Evolutionary conservation across 805 yeast species (phyloP), one percentile per base, ranked within the genome.

Genomic region (Jamesozyma spencerorum): DNA sequence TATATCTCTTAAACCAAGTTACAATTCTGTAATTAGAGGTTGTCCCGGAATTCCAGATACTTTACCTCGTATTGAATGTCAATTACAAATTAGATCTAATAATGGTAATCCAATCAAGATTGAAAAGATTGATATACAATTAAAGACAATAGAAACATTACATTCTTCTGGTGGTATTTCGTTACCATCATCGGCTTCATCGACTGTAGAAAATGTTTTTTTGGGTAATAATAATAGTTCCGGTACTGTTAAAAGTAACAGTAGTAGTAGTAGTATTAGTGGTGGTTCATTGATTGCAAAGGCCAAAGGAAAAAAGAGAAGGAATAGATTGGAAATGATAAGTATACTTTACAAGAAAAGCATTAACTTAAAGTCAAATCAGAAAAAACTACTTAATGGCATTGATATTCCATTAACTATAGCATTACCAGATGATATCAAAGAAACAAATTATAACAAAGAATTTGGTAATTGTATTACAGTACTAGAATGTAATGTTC

Each of bases 21-120:
- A 71, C 36, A 63, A 66, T 22, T 66, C 75, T n/a, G 61, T 75
- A 0, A 75, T 79, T 2, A 62, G 70, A 37, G 86, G 86, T 2
- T 76, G 82, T 57, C 85, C 85, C 0, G 86, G 86, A 0, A 75
- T 79, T 1, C 75, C 80, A 1, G 69, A 76, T 38, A 77, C 75
- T 2, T 58, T 68, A 37, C 85, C 85, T 2, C 67, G 83, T 22
- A 62, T 79, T 3, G 76, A 77, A 40, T 76, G 82, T 7, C 71
- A 68, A 19, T 52, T 79, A 13, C 75, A 77, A 46, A 55, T 79
- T 14, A 63, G 84, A 40, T 71, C 81, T 1, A 64, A 64, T 11
- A 65, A 66, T 37, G 77, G 75, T 2, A 51, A 50, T 6, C 72
- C 75, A 12, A 71, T 74, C 47, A 56, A 57, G 2, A 54, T 78